Conservation (phyloP, 768 basidiomycete genomes). For the Macrolepiota fuliginosa region DNA sequence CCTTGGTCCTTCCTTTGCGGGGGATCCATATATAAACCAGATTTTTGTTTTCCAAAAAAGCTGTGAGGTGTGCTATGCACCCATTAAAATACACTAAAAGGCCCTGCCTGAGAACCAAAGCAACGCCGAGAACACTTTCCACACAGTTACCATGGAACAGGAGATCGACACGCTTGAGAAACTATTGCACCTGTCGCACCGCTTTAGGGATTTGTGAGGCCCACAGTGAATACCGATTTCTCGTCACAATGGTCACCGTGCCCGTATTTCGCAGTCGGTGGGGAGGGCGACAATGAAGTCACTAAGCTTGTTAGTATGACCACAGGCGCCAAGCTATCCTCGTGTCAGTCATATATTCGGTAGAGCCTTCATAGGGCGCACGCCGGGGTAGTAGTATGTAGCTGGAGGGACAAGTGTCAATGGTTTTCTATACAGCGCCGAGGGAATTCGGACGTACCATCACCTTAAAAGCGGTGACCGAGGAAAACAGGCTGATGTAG, state of each 20-base stretch:
- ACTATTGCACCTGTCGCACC: too few species aligned
- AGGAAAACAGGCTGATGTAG: neutral
- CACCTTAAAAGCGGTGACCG: neutral
- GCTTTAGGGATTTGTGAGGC: too few species aligned
- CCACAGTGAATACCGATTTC: conserved; percentile 44
- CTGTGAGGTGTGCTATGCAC: too few species aligned
- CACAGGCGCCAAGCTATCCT: conserved; percentile 55
- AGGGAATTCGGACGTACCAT: neutral
- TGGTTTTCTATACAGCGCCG: neutral
- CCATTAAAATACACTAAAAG: too few species aligned
- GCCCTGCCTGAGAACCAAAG: too few species aligned
- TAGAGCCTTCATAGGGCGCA: neutral
- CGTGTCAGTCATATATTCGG: neutral
- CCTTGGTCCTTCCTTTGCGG: too few species aligned
- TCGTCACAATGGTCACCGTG: conserved; percentile 3
- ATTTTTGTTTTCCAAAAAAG: too few species aligned
- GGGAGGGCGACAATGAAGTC: conserved; percentile 61
- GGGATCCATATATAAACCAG: too few species aligned
- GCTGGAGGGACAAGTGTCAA: neutral
- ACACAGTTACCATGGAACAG: too few species aligned
- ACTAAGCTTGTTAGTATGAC: conserved; percentile 46
- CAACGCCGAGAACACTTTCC: too few species aligned
- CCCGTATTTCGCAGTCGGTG: conserved; percentile 51
- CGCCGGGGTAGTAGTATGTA: conserved; percentile 6
- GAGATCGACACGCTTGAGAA: too few species aligned